Evolutionary conservation across 1,139 yeast species (phyloP), one percentile per base, ranked within the genome.

Genomic region (Hyphopichia wangnamkhiaoensis): DNA sequence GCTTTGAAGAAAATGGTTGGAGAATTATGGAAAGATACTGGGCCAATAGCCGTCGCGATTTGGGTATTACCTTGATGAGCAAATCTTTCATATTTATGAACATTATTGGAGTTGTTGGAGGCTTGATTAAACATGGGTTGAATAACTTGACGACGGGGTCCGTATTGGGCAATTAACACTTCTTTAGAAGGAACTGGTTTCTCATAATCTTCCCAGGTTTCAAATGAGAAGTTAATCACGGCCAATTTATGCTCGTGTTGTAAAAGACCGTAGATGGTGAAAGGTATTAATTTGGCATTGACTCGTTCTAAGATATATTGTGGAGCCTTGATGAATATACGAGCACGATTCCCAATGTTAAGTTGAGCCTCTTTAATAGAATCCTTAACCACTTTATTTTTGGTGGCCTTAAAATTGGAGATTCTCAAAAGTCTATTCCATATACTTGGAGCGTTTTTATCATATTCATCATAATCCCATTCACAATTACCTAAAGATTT

Each of bases 401-500:
- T 81, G 31, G 95, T 84, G 30, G 89, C 87, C 56, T 82, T 84
- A 68, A 74, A 90, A 63, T 87, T 89, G 37, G 82, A 77, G 29
- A 94, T 76, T 50, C 95, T 77, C 43, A 87, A 69, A 39, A 90
- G 72, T 47, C 89, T 77, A 28, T 71, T 68, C 96, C 96, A 93
- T 43, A 82, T 83, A 35, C 74, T 66, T 33, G 98, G 98, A 9
- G 84, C 75, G 44, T 81, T 79, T 21, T 80, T 74, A 56, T 90
- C 96, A 36, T 65, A 61, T 61, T 93, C 98, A 57, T 90, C 90
- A 47, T 78, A 79, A 50, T 90, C 91, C 98, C 98, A 93, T 32
- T 78, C 76, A 52, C 94, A 82, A 46, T 84, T 82, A 36, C 84
- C 82, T 46, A 94, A 66, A 33, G 87, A 86, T 60, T 88, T 88